Base-by-base conservation (phyloP, 2,329 filamentous ascomycete genomes). In the Sporothrix sp. region DNA sequence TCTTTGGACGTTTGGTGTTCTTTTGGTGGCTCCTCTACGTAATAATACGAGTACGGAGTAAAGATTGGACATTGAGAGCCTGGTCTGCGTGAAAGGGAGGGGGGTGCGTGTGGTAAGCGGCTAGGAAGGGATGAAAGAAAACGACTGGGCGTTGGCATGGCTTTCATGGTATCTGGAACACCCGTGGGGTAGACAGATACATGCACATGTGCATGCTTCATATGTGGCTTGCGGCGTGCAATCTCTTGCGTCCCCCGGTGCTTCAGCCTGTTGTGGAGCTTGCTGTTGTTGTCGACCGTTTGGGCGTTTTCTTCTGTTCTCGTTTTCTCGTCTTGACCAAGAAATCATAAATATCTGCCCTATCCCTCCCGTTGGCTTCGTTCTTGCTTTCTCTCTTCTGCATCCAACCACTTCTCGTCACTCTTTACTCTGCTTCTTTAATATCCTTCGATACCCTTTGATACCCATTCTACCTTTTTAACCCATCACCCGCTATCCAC, bases 261-360 rank as follows among this genome's bases (percentile, higher is more conserved):
- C 13, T 7, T 3, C 23, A 16, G 16, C 2, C 30, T 4, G 39
- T 43, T 25, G 16, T n/a, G n/a, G n/a, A n/a, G 21, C 25, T 9
- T 16, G 11, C 13, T 43, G 14, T 21, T 10, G 5, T 20, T 43
- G 21, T 38, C 10, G 5, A 4, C 36, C 36, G 2, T 23, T 38
- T 20, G n/a, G n/a, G n/a, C n/a, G n/a, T 23, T 21, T 28, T 7
- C 14, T 40, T 9, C 23, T 38, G n/a, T 38, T 13, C 21, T 38
- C 36, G 20, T 18, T 20, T 9, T 32, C 11, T 4, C 18, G 14
- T 9, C 10, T 13, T 10, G n/a, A 25, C 35, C 35, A 39, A 48
- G 35, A 36, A 50, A 28, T 10, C 37, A 50, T 50, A 50, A 49
- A 50, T 50, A 50, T 35, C 37, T 27, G 47, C 18, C 37, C 13